Base-by-base conservation (phyloP, 192 early-diverging fungal species). In the Cladochytrium replicatum region DNA sequence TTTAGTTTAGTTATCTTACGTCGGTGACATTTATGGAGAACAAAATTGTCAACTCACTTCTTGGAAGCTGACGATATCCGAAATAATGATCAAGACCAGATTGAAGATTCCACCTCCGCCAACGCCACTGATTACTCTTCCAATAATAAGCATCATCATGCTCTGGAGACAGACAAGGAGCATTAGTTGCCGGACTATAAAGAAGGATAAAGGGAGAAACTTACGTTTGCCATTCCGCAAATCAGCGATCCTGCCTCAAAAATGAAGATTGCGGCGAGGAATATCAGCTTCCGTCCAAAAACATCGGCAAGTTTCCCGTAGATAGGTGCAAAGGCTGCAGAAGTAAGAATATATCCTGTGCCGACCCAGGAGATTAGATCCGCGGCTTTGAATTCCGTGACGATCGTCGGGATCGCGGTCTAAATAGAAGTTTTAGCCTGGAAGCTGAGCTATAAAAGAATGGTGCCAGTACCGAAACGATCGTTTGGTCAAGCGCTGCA, bases 231-330 rank as follows among this genome's bases (percentile, higher is more conserved):
- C 23, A 75, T 55, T 15, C 87, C 94, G 58, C 92, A 93, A 15
- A 93, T 61, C 1, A 85, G 54, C 0, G 85, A 88, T 3, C 92
- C 92, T 4, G 82, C 41, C 46, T 83, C 74, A 57, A 98, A 98
- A 22, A 91, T 51, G 22, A 69, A 41, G 29, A 89, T 77, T 1
- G 87, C 84, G 28, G 77, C 69, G 0, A 92, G 48, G 26, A 96
- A 79, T n/a, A 76, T 76, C n/a, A 61, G 43, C 54, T 90, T 85
- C 25, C 90, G 78, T 21, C 90, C 93, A 66, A 93, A 85, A 50
- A 94, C 94, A 52, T 97, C 92, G 39, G 86, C 78, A 46, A 95
- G 74, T 53, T 87, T 86, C 41, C 82, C 88, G 63, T 91, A 91
- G 2, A 73, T 58, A 43, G 85, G 83, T 46, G 84, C 71, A 48